Evolutionary conservation across 495 filamentous ascomycete species (phyloP).

Genomic region (Penicillium roqueforti): DNA sequence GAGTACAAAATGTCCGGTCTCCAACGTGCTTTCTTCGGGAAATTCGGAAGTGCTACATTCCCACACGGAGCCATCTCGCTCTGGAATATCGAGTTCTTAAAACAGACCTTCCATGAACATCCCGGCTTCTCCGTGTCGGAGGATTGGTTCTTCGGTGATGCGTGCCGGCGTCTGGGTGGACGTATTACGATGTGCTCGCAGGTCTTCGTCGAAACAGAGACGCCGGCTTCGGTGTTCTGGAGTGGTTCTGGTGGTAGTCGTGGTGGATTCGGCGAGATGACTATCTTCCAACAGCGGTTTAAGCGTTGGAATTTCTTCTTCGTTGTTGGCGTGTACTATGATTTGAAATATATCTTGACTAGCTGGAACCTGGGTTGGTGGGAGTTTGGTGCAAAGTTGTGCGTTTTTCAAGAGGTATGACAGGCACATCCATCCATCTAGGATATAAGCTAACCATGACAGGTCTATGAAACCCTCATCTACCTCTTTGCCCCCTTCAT

Average conservation of each 20-base stretch:
- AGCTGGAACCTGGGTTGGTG: conserved; percentile 48
- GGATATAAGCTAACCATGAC: background rate
- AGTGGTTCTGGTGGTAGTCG: conserved; percentile 28
- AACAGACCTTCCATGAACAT: conserved; percentile 41
- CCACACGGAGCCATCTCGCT: conserved; percentile 43
- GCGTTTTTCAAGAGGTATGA: conserved; percentile 59
- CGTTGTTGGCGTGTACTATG: conserved; percentile 45
- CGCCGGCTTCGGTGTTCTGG: conserved; percentile 40
- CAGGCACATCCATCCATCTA: background rate
- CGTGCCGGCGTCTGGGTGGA: conserved; percentile 40
- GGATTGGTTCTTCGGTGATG: conserved; percentile 48
- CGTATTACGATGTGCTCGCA: conserved; percentile 47
- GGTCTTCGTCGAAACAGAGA: conserved; percentile 48
- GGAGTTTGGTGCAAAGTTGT: conserved; percentile 55
- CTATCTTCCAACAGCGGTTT: conserved; percentile 47
- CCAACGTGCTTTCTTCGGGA: conserved; percentile 37
- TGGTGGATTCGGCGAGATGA: conserved; percentile 51
- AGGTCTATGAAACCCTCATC: conserved; percentile 47
- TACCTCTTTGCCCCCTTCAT: conserved; percentile 45
- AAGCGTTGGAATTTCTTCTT: conserved; percentile 52
- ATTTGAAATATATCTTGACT: conserved; percentile 42
- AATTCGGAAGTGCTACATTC: conserved; percentile 40
- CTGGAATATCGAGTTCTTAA: conserved; percentile 40
- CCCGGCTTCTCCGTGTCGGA: conserved; percentile 44
- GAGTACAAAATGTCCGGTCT: conserved; percentile 45